Percentiles rank a stretch among this genome's conserved stretches.
phyloP scores from a whole-genome alignment of 306 rosid species.

The Cicer yamashitae region DNA sequence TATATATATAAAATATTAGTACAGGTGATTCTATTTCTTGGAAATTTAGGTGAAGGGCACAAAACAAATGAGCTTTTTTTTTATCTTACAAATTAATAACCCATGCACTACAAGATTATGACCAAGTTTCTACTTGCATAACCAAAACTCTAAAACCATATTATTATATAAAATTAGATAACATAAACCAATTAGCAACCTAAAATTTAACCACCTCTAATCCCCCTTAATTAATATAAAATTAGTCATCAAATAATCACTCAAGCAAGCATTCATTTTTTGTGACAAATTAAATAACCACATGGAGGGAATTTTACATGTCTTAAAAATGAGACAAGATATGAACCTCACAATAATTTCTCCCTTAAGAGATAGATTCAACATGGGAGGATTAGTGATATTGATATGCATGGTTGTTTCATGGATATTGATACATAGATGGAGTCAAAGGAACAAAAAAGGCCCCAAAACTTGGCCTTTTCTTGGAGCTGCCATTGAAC shows the following conservation, averaged over 20 bases:
- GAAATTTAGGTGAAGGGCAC: conserved; percentile 50
- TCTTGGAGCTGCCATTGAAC: conserved; percentile 86
- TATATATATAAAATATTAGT: too few relatives aligned
- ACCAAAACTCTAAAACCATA: not conserved
- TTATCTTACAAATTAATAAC: not conserved
- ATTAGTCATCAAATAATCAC: conserved; percentile 39
- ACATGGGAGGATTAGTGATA: conserved; percentile 51
- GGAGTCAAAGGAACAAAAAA: conserved; percentile 70
- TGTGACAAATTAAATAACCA: conserved; percentile 14
- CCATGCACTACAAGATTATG: conserved; percentile 51
- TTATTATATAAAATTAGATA: not conserved
- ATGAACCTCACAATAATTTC: conserved; percentile 21
- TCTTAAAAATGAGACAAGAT: conserved; percentile 46
- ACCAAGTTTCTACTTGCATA: conserved; percentile 25
- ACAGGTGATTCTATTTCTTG: not conserved
- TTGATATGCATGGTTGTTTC: conserved; percentile 53
- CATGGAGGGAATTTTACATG: not conserved
- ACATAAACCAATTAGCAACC: conserved; percentile 36
- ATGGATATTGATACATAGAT: conserved; percentile 72
- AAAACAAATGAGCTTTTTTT: conserved; percentile 45
- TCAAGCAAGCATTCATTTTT: conserved; percentile 33
- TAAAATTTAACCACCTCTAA: conserved; percentile 43
- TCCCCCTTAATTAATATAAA: conserved; percentile 39
- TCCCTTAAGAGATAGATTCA: conserved; percentile 36
- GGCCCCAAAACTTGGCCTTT: conserved; percentile 95